These are phyloP conservation scores for Mycena metata DNA, from an alignment of 768 basidiomycete species.

Conservation along the genomic window DNA sequence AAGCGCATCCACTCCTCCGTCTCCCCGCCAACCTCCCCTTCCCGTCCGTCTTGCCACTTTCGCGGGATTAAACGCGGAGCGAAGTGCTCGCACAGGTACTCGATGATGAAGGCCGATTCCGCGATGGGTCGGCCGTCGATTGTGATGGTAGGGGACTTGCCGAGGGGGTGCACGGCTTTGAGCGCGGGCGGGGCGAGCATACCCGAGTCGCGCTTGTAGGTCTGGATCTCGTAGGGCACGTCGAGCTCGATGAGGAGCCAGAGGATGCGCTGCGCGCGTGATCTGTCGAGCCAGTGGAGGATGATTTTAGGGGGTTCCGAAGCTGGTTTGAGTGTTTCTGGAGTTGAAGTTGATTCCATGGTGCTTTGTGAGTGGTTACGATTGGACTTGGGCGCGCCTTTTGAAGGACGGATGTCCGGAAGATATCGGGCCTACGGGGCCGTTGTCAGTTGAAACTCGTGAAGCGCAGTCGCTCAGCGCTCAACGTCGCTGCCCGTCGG, in stretches of 20 bases:
- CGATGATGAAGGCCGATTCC: slow-evolving; percentile 53
- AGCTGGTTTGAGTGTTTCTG: no score
- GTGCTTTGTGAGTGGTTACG: no score
- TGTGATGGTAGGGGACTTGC: slow-evolving; percentile 54
- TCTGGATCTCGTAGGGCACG: slow-evolving; percentile 52
- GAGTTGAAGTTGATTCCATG: no score
- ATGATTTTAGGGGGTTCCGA: slow-evolving; percentile 12
- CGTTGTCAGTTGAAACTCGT: no score
- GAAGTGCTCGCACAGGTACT: slow-evolving; percentile 30
- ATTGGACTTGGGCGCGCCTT: no score
- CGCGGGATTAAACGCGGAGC: slow-evolving; percentile 34
- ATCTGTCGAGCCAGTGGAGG: slow-evolving; percentile 53
- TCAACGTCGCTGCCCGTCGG: no score
- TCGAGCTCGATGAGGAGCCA: slow-evolving; percentile 60
- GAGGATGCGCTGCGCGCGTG: slow-evolving; percentile 53
- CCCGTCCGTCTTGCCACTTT: slow-evolving; percentile 11
- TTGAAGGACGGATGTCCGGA: no score
- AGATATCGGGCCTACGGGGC: no score
- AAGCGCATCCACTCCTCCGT: slow-evolving; percentile 20
- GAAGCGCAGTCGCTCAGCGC: no score
- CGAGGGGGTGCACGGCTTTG: slow-evolving; percentile 48
- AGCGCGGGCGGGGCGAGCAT: slow-evolving; percentile 49
- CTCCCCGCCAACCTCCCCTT: slow-evolving; percentile 16
- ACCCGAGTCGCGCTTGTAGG: slow-evolving; percentile 43
- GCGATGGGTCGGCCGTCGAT: slow-evolving; percentile 52